Evolutionary conservation across 192 early-diverging fungal species (phyloP), one percentile per base, ranked within the genome.

Genomic region (Gigaspora rosea): DNA sequence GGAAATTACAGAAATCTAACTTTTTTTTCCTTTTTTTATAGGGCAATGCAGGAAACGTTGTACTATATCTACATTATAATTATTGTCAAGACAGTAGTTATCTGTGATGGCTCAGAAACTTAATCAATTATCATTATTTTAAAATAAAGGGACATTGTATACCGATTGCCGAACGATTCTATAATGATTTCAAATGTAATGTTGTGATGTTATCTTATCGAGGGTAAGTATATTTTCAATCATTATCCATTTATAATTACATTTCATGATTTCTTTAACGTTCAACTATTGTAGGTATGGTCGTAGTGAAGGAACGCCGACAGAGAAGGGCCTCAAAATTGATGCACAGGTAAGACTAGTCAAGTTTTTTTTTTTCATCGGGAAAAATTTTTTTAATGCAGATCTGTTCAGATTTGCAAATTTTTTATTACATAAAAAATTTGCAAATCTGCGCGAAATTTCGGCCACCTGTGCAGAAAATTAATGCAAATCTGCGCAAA

Each of bases 201-300:
- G 90, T 99, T 18, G 91, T 98, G 64, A 96, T 99, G 94, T 85
- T 98, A 12, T 97, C 95, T 33, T 99, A 99, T 78, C 88, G 97
- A 76, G 96, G 97, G 88, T 94, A 90, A 58, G 36, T 6, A 27
- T 18, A 49, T 49, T 22, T 2, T 22, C 10, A 9, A 13, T 52
- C 20, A 51, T 16, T 6, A 18, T 8, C 47, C 4, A 32, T 7
- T 56, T 9, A 36, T 16, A 22, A 36, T 20, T 13, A 20, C 27
- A 16, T 50, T 22, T 61, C 35, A 18, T 7, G 13, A n/a, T 70
- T 33, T 59, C 20, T 47, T 27, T 18, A 18, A 7, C 66, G 64
- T 32, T 67, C 7, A 33, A 67, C 51, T 56, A 47, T 56, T 47
- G 6, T 76, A 91, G 90, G 46, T 97, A 97, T 82, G 96, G 96